These are phyloP conservation scores for Oryza meridionalis DNA, from an alignment of 176 grass and related monocot species.

Conservation along the genomic window DNA sequence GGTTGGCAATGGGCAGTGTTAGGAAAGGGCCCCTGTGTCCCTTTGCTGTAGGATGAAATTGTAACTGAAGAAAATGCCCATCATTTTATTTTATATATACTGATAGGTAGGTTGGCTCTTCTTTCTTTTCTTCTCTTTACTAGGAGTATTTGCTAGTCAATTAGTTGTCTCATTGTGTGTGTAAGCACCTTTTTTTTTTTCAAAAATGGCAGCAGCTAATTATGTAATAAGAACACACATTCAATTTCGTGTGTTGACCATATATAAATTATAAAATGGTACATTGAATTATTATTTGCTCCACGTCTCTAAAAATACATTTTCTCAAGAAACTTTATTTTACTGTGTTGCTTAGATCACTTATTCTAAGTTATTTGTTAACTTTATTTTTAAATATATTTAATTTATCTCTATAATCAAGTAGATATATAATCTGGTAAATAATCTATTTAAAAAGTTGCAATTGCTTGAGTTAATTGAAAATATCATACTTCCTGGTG, in stretches of 20 bases:
- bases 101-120: constrained; percentile 16
- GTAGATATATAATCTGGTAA: too few relatives aligned
- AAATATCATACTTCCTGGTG: too few relatives aligned
- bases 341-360: too few relatives aligned
- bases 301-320: too few relatives aligned
- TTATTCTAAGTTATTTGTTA: too few relatives aligned
- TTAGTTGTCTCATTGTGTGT: not conserved
- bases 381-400: too few relatives aligned
- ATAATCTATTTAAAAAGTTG: too few relatives aligned
- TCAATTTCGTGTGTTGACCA: not conserved
- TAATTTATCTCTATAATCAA: too few relatives aligned
- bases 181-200: constrained; percentile 20
- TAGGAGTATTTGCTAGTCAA: constrained; percentile 21
- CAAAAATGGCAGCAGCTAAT: constrained; percentile 10
- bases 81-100: constrained; percentile 3
- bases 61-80: constrained; percentile 36
- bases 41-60: constrained; percentile 39
- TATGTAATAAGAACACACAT: not conserved
- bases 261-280: not conserved
- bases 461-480: too few relatives aligned
- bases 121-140: constrained; percentile 19
- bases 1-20: constrained; percentile 44
- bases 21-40: constrained; percentile 43
- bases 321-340: too few relatives aligned
- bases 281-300: too few relatives aligned